Evolutionary conservation across 257 asterid species (phyloP), one percentile per base, ranked within the genome.

Genomic region (Fraxinus americana): DNA sequence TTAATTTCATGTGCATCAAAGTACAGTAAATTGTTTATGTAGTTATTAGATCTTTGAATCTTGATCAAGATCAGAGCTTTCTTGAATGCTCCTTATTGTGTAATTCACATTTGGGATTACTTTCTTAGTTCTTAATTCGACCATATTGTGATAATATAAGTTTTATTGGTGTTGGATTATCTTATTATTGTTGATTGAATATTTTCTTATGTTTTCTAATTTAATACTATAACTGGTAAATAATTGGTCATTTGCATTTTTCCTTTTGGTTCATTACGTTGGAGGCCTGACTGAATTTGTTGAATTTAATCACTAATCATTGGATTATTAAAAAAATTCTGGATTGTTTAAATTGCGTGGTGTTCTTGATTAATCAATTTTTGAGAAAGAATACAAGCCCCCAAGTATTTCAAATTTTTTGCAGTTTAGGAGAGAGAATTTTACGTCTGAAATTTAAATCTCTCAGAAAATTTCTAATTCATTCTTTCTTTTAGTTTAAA

Each of bases 41-140:
- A 13, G 9, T 76, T 36, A 11, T 74, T 69, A 10, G 45, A 75
- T 75, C 80, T 57, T 79, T 83, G 30, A 79, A 77, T 84, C 82
- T 84, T 79, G 77, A 78, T 59, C 73, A 71, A 79, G 59, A 75
- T 70, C 45, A 5, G 75, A 29, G 59, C 69, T 82, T 79, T 86
- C 88, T 86, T 79, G 89, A 78, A 77, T 73, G 74, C 39, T 77
- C 57, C 79, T 82, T 65, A 45, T 67, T 23, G 38, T 59, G 73
- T 34, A 35, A 77, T 61, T 74, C 69, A 29, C 65, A 75, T 68
- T 29, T 43, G 71, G 71, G 10, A n/a, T 41, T 41, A 17, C 69
- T 39, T 63, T 79, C 59, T 72, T 48, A 30, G 52, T 75, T 80
- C 73, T 50, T 54, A 41, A 70, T 67, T 75, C 78, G 2, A 34